Percentiles rank a stretch among this genome's conserved stretches.
phyloP scores from a whole-genome alignment of 345 rosid species.

The Hypericum androsaemum region DNA sequence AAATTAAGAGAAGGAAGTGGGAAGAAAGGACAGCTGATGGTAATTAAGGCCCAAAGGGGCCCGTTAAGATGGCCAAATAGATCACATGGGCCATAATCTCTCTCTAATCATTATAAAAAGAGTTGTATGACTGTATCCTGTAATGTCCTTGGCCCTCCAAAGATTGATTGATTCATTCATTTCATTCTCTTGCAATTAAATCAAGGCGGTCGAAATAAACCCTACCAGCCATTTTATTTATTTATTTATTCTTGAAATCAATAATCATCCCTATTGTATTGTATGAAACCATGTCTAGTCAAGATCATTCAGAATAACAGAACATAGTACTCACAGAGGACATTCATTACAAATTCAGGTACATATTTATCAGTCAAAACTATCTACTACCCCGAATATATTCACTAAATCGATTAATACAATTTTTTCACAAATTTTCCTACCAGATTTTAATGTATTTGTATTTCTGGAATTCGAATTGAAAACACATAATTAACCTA shows the following conservation, averaged over 20 bases:
- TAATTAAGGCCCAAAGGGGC: conserved; percentile 25
- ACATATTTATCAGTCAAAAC: no score
- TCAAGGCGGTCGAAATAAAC: conserved; percentile 10
- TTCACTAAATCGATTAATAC: background rate
- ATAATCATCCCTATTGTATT: background rate
- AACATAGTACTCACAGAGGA: no score
- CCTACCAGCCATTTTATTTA: conserved; percentile 5
- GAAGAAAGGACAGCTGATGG: conserved; percentile 16
- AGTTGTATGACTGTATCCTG: background rate
- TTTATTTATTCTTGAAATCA: conserved; percentile 1
- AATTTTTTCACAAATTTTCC: conserved; percentile 1
- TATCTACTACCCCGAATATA: no score
- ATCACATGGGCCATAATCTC: conserved; percentile 17
- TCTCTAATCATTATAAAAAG: conserved; percentile 1
- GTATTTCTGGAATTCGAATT: background rate
- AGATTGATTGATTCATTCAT: background rate
- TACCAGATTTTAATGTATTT: background rate
- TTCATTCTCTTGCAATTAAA: background rate
- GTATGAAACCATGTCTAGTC: background rate
- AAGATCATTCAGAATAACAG: background rate
- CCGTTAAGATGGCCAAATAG: conserved; percentile 15
- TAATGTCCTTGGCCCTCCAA: background rate
- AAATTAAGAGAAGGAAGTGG: background rate
- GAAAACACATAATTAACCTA: no score
- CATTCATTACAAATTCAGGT: no score